Conservation (phyloP, 2,329 filamentous ascomycete genomes). For the Alternaria novae-zelandiae region DNA sequence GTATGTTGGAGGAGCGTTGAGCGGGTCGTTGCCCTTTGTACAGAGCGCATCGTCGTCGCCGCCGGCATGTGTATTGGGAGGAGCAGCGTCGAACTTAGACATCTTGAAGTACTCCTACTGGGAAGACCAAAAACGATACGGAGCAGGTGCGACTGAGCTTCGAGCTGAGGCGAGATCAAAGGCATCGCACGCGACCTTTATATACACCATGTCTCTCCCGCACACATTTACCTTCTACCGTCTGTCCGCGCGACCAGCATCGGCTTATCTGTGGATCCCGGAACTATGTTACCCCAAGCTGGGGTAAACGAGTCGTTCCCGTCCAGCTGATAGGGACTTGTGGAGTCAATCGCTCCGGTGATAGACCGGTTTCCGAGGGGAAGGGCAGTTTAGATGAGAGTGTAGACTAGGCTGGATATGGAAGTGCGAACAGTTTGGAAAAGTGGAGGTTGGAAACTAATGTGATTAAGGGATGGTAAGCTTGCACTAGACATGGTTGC, state of each 20-base stretch:
- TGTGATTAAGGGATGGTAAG: conserved; percentile 15
- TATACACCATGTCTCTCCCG: conserved; percentile 5
- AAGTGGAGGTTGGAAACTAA: conserved; percentile 15
- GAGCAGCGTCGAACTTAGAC: conserved; percentile 39
- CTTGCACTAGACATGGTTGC: conserved; percentile 17
- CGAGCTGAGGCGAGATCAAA: conserved; percentile 1
- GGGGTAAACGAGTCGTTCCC: conserved; percentile 24
- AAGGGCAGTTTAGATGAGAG: conserved; percentile 2
- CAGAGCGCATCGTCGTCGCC: conserved; percentile 38
- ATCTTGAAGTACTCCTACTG: conserved; percentile 18
- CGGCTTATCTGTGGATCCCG: conserved; percentile 29
- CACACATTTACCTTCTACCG: conserved; percentile 6
- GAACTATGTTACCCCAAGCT: conserved; percentile 26
- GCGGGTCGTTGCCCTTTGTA: conserved; percentile 33
- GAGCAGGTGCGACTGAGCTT: neutral
- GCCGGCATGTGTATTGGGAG: conserved; percentile 42
- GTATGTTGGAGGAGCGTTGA: conserved; percentile 25
- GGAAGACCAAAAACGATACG: neutral
- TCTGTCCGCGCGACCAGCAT: conserved; percentile 3
- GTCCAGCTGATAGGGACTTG: conserved; percentile 19
- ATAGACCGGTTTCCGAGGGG: neutral
- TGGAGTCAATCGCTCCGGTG: conserved; percentile 15
- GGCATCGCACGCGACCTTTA: conserved; percentile 19
- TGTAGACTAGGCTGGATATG: conserved; percentile 11
- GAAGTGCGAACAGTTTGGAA: conserved; percentile 30